Conservation (phyloP, 2,329 filamentous ascomycete genomes). For the Aspergillus sp. region DNA sequence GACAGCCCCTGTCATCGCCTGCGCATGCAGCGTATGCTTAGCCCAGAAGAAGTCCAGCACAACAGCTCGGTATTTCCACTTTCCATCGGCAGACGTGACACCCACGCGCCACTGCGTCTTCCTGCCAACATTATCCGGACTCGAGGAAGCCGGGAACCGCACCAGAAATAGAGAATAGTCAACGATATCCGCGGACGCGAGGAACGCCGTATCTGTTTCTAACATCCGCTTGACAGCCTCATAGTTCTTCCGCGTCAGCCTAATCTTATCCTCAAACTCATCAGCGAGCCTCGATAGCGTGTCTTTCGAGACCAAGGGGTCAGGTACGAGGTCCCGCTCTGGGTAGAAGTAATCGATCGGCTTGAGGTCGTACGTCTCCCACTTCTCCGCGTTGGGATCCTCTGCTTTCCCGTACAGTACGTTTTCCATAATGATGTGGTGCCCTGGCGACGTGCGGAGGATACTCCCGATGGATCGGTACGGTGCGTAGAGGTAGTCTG, state of each 20-base stretch:
- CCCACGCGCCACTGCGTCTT: slow-evolving; percentile 64
- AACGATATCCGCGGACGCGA: slow-evolving; percentile 67
- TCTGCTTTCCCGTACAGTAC: slow-evolving; percentile 64
- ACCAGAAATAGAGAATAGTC: slow-evolving; percentile 78
- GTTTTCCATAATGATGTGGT: slow-evolving; percentile 81
- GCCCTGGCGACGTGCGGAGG: slow-evolving; percentile 65
- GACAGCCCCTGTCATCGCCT: slow-evolving; percentile 68
- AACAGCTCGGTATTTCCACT: slow-evolving; percentile 69
- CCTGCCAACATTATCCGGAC: slow-evolving; percentile 36
- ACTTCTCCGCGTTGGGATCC: slow-evolving; percentile 51
- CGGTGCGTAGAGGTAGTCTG: slow-evolving; percentile 66
- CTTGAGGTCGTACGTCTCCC: slow-evolving; percentile 77
- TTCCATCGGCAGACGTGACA: slow-evolving; percentile 63
- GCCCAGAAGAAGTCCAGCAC: slow-evolving; percentile 80
- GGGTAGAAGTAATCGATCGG: slow-evolving; percentile 77
- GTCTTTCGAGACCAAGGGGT: slow-evolving; percentile 64
- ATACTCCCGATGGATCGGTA: slow-evolving; percentile 63
- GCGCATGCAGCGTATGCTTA: slow-evolving; percentile 70
- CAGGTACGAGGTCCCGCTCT: slow-evolving; percentile 71
- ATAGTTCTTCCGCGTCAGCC: slow-evolving; percentile 60
- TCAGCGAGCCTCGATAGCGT: slow-evolving; percentile 70
- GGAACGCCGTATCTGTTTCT: slow-evolving; percentile 65
- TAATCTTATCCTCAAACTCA: slow-evolving; percentile 68
- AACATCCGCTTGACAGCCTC: slow-evolving; percentile 61
- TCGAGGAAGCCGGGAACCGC: slow-evolving; percentile 54